These are phyloP conservation scores for Hanseniaspora singularis DNA, from an alignment of 805 yeast genomes.

Conservation along the genomic window DNA sequence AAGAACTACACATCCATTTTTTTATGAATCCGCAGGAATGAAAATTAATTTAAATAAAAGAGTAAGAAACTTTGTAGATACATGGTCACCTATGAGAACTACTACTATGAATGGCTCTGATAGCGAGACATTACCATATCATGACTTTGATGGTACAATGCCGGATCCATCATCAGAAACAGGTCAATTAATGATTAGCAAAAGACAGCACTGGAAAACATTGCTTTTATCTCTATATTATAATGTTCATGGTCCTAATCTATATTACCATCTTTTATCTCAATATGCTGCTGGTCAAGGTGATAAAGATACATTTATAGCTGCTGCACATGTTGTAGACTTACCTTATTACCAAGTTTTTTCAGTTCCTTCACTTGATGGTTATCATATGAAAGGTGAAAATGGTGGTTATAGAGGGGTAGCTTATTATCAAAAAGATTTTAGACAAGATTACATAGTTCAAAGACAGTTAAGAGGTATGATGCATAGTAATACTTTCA, in stretches of 20 bases:
- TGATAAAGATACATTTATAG: slow-evolving; percentile 64
- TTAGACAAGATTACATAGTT: slow-evolving; percentile 36
- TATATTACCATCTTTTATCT: slow-evolving; percentile 54
- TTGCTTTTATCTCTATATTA: slow-evolving; percentile 50
- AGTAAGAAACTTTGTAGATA: slow-evolving; percentile 25
- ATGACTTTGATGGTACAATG: slow-evolving; percentile 50
- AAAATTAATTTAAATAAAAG: slow-evolving; percentile 29
- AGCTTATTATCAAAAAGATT: slow-evolving; percentile 37
- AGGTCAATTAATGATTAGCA: slow-evolving; percentile 55
- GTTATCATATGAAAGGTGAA: slow-evolving; percentile 26
- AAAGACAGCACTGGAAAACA: slow-evolving; percentile 46
- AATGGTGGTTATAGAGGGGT: slow-evolving; percentile 31
- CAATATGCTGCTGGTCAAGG: slow-evolving; percentile 73
- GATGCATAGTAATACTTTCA: background rate
- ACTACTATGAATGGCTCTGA: slow-evolving; percentile 19
- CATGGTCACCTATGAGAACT: too few relatives aligned
- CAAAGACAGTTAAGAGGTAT: slow-evolving; percentile 5
- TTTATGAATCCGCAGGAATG: slow-evolving; percentile 43
- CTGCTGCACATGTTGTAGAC: slow-evolving; percentile 47
- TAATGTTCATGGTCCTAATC: slow-evolving; percentile 52
- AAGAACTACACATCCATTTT: slow-evolving; percentile 51
- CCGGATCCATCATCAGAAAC: slow-evolving; percentile 62
- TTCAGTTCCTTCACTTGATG: slow-evolving; percentile 29
- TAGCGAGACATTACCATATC: slow-evolving; percentile 34
- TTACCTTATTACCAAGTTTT: slow-evolving; percentile 44